These are phyloP conservation scores for Trametes polyzona DNA, from an alignment of 1,284 basidiomycete genomes.

Conservation along the genomic window DNA sequence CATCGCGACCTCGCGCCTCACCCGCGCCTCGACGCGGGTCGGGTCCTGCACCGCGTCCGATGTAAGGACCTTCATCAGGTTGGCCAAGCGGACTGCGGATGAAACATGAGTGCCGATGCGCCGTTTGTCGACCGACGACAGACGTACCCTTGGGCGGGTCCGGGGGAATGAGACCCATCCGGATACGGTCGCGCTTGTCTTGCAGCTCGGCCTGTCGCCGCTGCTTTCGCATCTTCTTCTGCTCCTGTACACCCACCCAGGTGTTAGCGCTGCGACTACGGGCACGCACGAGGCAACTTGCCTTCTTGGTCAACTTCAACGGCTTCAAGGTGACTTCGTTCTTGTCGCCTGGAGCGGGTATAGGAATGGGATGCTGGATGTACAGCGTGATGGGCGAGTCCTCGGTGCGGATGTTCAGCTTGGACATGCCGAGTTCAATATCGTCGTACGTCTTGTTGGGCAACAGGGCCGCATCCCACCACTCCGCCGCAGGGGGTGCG, in stretches of 20 bases:
- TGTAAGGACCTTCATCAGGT: conserved; percentile 97
- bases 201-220: conserved; percentile 88
- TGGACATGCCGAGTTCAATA: conserved; percentile 57
- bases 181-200: conserved; percentile 93
- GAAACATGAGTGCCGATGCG: conserved; percentile 19
- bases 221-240: conserved; percentile 96
- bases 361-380: conserved; percentile 96
- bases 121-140: neutral
- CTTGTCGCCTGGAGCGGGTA: conserved; percentile 89
- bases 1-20: conserved; percentile 91
- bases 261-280: conserved; percentile 9
- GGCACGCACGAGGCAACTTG: conserved; percentile 22
- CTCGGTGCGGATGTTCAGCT: conserved; percentile 62
- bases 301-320: conserved; percentile 90
- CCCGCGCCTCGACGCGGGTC: conserved; percentile 95
- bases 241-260: conserved; percentile 58
- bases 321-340: conserved; percentile 77
- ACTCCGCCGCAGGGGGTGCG: conserved; percentile 89
- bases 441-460: conserved; percentile 83
- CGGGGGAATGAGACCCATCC: conserved; percentile 95
- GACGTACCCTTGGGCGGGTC: conserved; percentile 88
- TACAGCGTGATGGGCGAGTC: conserved; percentile 89
- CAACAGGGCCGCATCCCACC: conserved; percentile 96
- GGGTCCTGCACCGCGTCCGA: conserved; percentile 97
- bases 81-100: conserved; percentile 91